phyloP scores from a whole-genome alignment of 2,329 filamentous ascomycete genomes.

The Pyrenochaeta sp. region DNA sequence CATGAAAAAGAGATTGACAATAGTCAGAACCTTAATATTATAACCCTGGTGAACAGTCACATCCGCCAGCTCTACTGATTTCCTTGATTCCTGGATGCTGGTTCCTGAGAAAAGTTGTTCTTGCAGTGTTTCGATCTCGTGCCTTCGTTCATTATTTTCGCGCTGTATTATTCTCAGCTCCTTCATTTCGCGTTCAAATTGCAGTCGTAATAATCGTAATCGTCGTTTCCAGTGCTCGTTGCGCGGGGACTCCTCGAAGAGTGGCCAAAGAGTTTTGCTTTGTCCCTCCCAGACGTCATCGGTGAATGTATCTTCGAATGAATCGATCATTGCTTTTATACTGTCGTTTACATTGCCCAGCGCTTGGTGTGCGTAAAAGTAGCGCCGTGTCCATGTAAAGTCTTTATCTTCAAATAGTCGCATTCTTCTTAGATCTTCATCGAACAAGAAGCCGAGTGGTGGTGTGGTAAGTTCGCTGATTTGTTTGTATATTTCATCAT shows the following conservation, averaged over 20 bases:
- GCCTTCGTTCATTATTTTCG: constrained; percentile 62
- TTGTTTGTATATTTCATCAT: constrained; percentile 63
- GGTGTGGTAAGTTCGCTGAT: constrained; percentile 68
- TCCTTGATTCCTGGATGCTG: constrained; percentile 66
- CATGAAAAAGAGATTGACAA: constrained; percentile 68
- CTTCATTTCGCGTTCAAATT: constrained; percentile 61
- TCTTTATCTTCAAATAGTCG: constrained; percentile 67
- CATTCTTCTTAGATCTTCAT: constrained; percentile 62
- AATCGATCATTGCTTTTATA: constrained; percentile 65
- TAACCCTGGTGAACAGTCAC: constrained; percentile 65
- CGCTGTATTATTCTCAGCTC: constrained; percentile 58
- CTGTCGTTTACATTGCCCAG: constrained; percentile 66
- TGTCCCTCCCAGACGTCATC: constrained; percentile 66
- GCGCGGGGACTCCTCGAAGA: constrained; percentile 56
- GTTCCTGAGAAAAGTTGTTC: constrained; percentile 71
- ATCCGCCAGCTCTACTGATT: constrained; percentile 63
- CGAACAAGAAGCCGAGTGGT: constrained; percentile 66
- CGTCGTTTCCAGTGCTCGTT: constrained; percentile 59
- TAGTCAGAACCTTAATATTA: constrained; percentile 66
- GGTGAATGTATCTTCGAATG: constrained; percentile 65
- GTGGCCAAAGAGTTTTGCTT: constrained; percentile 64
- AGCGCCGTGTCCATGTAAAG: constrained; percentile 67
- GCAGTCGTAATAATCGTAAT: constrained; percentile 56
- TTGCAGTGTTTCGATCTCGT: constrained; percentile 64
- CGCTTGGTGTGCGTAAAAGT: constrained; percentile 70